These are phyloP conservation scores for Venturia pyrina DNA, from an alignment of 2,329 filamentous ascomycete genomes.

Conservation along the genomic window DNA sequence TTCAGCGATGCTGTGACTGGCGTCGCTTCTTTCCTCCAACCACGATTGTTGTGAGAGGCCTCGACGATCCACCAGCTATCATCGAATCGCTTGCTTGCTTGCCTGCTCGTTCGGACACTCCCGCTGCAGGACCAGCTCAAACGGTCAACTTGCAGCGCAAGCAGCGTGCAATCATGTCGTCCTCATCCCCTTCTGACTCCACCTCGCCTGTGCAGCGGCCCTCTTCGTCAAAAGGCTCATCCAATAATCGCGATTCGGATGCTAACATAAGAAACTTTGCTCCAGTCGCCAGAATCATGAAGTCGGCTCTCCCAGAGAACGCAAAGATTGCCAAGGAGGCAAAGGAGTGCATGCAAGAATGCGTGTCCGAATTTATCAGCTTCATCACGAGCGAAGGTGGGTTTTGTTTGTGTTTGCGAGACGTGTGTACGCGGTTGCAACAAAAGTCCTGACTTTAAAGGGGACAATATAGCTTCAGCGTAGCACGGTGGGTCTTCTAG, in stretches of 20 bases:
- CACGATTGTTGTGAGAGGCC: slow-evolving; percentile 7
- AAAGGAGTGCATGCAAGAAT: slow-evolving; percentile 99
- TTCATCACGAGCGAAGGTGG: slow-evolving; percentile 98
- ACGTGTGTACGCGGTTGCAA: slow-evolving; percentile 6
- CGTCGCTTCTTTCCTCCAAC: slow-evolving; percentile 31
- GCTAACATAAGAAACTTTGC: slow-evolving; percentile 92
- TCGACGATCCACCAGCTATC: slow-evolving; percentile 31
- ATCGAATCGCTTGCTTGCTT: slow-evolving; percentile 25
- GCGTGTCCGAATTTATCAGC: slow-evolving; percentile 98
- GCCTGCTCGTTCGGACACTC: slow-evolving; percentile 17
- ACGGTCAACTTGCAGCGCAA: slow-evolving; percentile 31
- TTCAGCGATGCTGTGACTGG: slow-evolving; percentile 32
- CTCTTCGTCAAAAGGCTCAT: slow-evolving; percentile 8
- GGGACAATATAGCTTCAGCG: slow-evolving; percentile 1
- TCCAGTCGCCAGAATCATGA: slow-evolving; percentile 98
- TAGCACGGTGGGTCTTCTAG: slow-evolving; percentile 4
- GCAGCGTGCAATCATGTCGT: slow-evolving; percentile 35
- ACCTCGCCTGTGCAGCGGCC: slow-evolving; percentile 17
- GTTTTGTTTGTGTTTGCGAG: slow-evolving; percentile 25
- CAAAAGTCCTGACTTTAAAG: neutral
- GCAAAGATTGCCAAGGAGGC: slow-evolving; percentile 99
- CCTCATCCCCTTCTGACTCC: slow-evolving; percentile 29
- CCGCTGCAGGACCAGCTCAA: slow-evolving; percentile 15
- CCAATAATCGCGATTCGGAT: slow-evolving; percentile 39
- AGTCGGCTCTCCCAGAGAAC: slow-evolving; percentile 91